Base-by-base conservation (phyloP, 257 asterid genomes). In the Plantago major region DNA sequence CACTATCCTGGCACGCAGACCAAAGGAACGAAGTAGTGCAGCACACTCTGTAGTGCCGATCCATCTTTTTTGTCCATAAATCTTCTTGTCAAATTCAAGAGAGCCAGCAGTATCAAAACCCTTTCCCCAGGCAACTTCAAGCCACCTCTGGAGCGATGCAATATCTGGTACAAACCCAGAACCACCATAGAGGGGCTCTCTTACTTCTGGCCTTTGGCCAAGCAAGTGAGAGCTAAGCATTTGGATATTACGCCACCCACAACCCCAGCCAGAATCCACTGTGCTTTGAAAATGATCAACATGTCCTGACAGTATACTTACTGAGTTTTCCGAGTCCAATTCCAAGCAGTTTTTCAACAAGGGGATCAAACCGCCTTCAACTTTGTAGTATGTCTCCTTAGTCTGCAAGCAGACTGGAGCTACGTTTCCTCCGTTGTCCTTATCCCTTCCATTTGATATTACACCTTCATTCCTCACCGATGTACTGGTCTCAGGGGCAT, bases 241-340 rank as follows among this genome's bases (percentile, higher is more conserved):
- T 81, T 92, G 99, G 72, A 92, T 89, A 74, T 92, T 92, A 50
- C 94, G 93, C 99, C 98, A 89, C 44, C 98, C 98, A 61, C 98
- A 88, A 9, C 98, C 98, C 98, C 98, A 92, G 45, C 95, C 97
- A 7, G 38, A 74, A 63, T 86, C 97, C 75, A 74, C 86, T 17
- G 50, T 68, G 71, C 93, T 74, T 74, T 86, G 82, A 70, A 86
- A 82, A 76, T 89, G 98, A 76, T 88, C 98, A 14, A 89, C 75
- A 50, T 76, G 78, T 64, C 89, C 93, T 44, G 81, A 84, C 68
- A 92, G 70, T 53, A 82, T 65, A 64, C 84, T 82, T 18, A 68
- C 54, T 11, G 74, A 59, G 61, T 80, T 74, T 54, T 68, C 80
- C 18, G 82, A 62, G 48, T 92, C 95, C 59, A 67, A 68, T 73